phyloP scores from a whole-genome alignment of 495 filamentous ascomycete genomes.

The Pyrenula massariospora region DNA sequence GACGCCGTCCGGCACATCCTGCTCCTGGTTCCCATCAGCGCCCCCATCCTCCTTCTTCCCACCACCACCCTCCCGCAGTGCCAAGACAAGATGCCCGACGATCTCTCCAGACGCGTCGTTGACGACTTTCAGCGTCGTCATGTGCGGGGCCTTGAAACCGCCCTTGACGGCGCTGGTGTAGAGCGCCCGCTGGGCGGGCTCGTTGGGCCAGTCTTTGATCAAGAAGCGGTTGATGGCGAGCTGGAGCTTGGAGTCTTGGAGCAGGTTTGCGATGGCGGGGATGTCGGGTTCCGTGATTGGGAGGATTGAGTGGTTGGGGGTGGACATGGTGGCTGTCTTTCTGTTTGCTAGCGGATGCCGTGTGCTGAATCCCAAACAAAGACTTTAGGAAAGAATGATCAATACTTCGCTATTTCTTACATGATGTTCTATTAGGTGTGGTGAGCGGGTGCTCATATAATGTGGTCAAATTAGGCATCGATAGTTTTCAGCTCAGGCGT shows the following conservation, averaged over 20 bases:
- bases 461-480: no score
- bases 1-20: constrained; percentile 5
- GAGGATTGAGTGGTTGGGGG: constrained; percentile 6
- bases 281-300: constrained; percentile 9
- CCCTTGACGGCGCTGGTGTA: constrained; percentile 8
- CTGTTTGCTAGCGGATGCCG: no score
- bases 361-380: no score
- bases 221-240: constrained; percentile 21
- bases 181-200: constrained; percentile 6
- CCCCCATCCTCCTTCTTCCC: not conserved
- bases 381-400: no score
- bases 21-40: no score
- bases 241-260: constrained; percentile 15
- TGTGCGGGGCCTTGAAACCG: not conserved
- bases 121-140: constrained; percentile 10
- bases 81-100: constrained; percentile 11
- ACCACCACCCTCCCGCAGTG: not conserved
- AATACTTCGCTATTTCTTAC: no score
- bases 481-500: no score
- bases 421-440: no score
- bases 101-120: constrained; percentile 8
- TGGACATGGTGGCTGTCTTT: no score
- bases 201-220: constrained; percentile 18
- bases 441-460: no score
- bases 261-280: constrained; percentile 8